Conservation (phyloP, 2,329 filamentous ascomycete genomes). For the Aureobasidium sp. region DNA sequence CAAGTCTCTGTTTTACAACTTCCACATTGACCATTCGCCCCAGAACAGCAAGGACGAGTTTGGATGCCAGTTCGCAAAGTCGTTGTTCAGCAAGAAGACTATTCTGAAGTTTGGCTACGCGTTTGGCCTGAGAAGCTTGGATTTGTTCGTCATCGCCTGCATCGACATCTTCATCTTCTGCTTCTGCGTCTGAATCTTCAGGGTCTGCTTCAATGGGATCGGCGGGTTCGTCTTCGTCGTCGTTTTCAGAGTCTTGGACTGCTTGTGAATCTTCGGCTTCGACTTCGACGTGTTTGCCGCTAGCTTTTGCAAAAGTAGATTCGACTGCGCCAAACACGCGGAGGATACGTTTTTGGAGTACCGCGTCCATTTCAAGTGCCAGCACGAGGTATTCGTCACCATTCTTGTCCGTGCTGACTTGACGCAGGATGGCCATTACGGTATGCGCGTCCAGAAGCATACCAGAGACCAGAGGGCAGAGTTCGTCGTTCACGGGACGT, state of each 20-base stretch:
- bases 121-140: slow-evolving; percentile 62
- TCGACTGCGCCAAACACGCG: slow-evolving; percentile 83
- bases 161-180: slow-evolving; percentile 36
- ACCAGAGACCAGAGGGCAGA: slow-evolving; percentile 80
- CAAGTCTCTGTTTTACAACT: slow-evolving; percentile 74
- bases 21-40: slow-evolving; percentile 77
- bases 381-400: slow-evolving; percentile 63
- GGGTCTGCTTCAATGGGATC: slow-evolving; percentile 70
- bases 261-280: slow-evolving; percentile 32
- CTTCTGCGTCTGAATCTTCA: slow-evolving; percentile 54
- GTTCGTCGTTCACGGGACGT: slow-evolving; percentile 64
- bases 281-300: slow-evolving; percentile 45
- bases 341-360: slow-evolving; percentile 71
- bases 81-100: slow-evolving; percentile 84
- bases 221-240: slow-evolving; percentile 74
- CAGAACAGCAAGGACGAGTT: slow-evolving; percentile 83
- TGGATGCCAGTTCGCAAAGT: slow-evolving; percentile 86
- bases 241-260: slow-evolving; percentile 45
- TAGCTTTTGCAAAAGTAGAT: slow-evolving; percentile 77
- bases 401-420: slow-evolving; percentile 36
- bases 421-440: slow-evolving; percentile 74
- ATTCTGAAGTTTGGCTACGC: slow-evolving; percentile 58
- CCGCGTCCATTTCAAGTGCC: slow-evolving; percentile 73
- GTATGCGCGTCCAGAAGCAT: slow-evolving; percentile 85
- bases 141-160: slow-evolving; percentile 34